These are phyloP conservation scores for Colletotrichum chrysophilum DNA, from an alignment of 2,329 filamentous ascomycete genomes.

Conservation along the genomic window DNA sequence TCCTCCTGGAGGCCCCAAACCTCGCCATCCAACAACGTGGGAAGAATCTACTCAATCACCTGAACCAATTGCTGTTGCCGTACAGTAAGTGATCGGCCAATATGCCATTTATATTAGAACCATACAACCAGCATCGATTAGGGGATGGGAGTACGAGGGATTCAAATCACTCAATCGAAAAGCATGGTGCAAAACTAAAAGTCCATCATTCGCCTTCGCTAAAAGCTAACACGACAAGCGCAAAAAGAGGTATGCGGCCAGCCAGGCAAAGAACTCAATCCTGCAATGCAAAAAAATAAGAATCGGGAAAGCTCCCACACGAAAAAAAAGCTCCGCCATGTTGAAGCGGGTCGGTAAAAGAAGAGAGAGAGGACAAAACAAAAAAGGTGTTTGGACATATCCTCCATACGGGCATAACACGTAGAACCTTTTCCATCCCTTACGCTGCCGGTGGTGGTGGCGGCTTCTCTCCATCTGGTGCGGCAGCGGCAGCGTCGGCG, in stretches of 20 bases:
- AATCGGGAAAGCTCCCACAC: not conserved
- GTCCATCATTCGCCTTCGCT: conserved; percentile 15
- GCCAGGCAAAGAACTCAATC: not conserved
- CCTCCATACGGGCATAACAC: conserved; percentile 5
- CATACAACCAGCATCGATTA: not conserved
- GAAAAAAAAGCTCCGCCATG: not conserved
- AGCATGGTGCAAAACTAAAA: not conserved
- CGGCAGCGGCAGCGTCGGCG: not conserved
- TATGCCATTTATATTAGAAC: not conserved
- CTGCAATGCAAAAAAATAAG: not conserved
- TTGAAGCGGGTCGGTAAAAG: not conserved
- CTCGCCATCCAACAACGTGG: not conserved
- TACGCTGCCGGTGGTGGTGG: not conserved
- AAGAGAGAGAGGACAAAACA: not conserved
- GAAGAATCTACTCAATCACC: not conserved
- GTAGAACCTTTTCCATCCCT: not conserved
- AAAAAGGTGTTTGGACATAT: not conserved
- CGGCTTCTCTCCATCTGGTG: conserved; percentile 4
- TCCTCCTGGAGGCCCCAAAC: not conserved
- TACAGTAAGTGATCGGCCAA: not conserved
- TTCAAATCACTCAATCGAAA: not conserved
- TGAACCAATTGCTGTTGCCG: not conserved
- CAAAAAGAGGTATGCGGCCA: not conserved
- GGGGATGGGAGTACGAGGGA: not conserved
- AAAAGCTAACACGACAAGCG: not conserved